Evolutionary conservation across 108 stramenopile species (phyloP).

Genomic region (Pseudonitzschia delicatissima): DNA sequence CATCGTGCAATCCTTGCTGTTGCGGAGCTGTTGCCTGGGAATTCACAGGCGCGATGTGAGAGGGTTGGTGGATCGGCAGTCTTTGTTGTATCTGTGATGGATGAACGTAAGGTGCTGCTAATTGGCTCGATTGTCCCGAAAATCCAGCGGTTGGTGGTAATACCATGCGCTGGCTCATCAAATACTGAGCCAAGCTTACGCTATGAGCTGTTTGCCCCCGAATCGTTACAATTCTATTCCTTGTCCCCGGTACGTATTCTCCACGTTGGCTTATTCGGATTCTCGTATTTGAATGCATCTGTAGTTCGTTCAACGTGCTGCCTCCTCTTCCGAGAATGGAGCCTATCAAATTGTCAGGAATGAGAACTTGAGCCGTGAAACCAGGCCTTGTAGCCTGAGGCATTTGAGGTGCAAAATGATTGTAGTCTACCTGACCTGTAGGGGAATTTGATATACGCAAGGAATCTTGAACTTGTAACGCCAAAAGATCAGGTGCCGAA

Average conservation of each 20-base stretch:
- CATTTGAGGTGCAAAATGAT: conserved; percentile 29
- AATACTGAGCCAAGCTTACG: conserved; percentile 51
- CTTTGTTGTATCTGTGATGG: conserved; percentile 6
- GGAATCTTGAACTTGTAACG: conserved; percentile 38
- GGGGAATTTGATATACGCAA: conserved; percentile 19
- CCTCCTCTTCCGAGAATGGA: conserved; percentile 71
- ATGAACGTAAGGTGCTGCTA: conserved; percentile 13
- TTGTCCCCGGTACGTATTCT: conserved; percentile 73
- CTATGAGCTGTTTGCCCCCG: conserved; percentile 59
- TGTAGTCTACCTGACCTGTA: conserved; percentile 14
- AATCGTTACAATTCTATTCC: conserved; percentile 68
- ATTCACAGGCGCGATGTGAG: conserved; percentile 1
- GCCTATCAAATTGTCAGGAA: conserved; percentile 70
- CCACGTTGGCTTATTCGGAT: conserved; percentile 74
- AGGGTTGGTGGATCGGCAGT: conserved; percentile 9
- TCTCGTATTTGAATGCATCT: conserved; percentile 51
- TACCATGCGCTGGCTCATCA: conserved; percentile 61
- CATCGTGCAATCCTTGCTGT: conserved; percentile 9
- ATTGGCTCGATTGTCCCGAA: conserved; percentile 13
- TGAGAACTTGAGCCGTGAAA: conserved; percentile 45
- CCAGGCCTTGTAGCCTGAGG: conserved; percentile 27
- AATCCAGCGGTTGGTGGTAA: conserved; percentile 44
- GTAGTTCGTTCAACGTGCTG: conserved; percentile 58
- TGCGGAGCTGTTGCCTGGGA: neutral
- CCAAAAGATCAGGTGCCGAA: conserved; percentile 49